Conservation (phyloP, 148 eudicot genomes). For the Rhododendron simsii region DNA sequence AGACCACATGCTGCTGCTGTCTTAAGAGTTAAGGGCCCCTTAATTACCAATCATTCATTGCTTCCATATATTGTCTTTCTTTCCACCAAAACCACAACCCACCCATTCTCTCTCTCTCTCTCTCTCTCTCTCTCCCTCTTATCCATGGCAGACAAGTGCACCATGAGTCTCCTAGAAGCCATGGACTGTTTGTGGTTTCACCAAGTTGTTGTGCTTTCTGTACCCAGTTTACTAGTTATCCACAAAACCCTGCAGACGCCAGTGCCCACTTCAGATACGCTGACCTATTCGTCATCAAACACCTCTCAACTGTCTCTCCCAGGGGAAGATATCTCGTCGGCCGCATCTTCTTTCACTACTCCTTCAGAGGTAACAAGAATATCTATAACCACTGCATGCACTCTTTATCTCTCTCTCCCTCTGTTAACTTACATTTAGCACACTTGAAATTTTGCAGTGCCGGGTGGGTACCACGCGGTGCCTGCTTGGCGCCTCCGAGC, state of each 20-base stretch:
- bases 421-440: background rate
- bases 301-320: slow-evolving; percentile 14
- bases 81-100: background rate
- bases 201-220: slow-evolving; percentile 27
- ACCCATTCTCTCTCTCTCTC: no score
- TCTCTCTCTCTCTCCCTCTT: background rate
- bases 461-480: no score
- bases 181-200: slow-evolving; percentile 58
- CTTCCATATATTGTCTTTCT: no score
- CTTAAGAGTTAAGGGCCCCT: background rate
- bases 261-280: slow-evolving; percentile 8
- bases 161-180: slow-evolving; percentile 20
- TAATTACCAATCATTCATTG: no score
- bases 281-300: slow-evolving; percentile 3
- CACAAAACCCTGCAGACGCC: slow-evolving; percentile 7
- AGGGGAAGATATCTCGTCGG: slow-evolving; percentile 12
- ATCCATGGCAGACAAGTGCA: slow-evolving; percentile 23
- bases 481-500: no score
- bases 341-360: background rate
- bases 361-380: slow-evolving; percentile 14
- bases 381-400: background rate
- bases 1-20: background rate
- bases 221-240: slow-evolving; percentile 5
- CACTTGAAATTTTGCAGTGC: no score
- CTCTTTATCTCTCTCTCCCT: background rate